Evolutionary conservation across 2,329 filamentous ascomycete species (phyloP), one percentile per base, ranked within the genome.

Genomic region (Gaeumannomyces tritici): DNA sequence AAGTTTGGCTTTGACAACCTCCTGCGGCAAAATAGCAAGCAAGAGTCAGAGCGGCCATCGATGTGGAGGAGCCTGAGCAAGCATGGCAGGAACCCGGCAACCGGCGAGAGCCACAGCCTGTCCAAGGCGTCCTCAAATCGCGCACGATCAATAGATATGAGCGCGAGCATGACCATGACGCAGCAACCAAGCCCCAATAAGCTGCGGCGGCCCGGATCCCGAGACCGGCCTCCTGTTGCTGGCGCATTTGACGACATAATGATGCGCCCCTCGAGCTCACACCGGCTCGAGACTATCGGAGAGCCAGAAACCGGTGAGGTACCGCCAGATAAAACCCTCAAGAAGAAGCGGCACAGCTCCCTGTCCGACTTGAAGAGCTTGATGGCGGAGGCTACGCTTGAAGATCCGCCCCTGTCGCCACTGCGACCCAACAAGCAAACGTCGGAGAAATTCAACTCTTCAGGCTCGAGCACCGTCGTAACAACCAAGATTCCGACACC

Each of bases 51-150:
- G 66, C 85, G 90, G 51, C 81, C 87, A 55, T 93, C 91, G 0
- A 86, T 96, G 27, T 92, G 92, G 86, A 86, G 92, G 62, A 93
- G 86, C n/a, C 77, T 96, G 66, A 96, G 92, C 79, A 96, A 96
- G 77, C 83, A 91, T 76, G 65, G 74, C 78, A 82, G 88, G 62
- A 75, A 83, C 68, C 75, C 81, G 33, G 83, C 79, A 65, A 85
- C 79, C 62, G 86, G 79, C 67, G 90, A 87, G 65, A 75, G 76
- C 57, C 77, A 82, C 21, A 90, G 84, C 72, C 73, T 91, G 54
- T 88, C 89, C 3, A 90, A 86, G 72, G 85, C 79, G 42, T 83
- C 85, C 1, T 74, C 91, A 47, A 80, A 82, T 62, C 85, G 91
- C 55, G 90, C 90, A 15, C 88, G 87, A 67, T 96, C 92, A 0